Base-by-base conservation (phyloP, 2,329 filamentous ascomycete genomes). In the Neonectria hederae region DNA sequence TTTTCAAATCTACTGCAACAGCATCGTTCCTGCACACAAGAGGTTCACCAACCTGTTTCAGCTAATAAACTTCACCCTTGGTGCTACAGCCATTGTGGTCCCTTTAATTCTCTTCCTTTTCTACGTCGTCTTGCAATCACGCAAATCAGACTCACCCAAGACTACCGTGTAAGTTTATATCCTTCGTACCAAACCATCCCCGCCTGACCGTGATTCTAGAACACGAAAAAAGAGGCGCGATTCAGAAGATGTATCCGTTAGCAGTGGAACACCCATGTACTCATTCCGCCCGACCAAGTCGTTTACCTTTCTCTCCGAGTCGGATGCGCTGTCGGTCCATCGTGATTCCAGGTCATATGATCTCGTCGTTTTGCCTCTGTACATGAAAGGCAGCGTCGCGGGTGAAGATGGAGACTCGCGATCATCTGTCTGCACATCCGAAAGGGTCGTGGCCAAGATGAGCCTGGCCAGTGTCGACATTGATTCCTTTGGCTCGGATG, bases 201-300 rank as follows among this genome's bases (percentile, higher is more conserved):
- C 17, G 14, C 30, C 52, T 51, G 24, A 49, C 53, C 10, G 26
- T 14, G 9, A 19, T 22, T 4, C 1, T 10, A 51, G 38, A 9
- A 14, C 14, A 11, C 46, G 54, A 28, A 58, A 48, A 32, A 53
- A 54, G 21, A 26, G 38, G 14, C 45, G 22, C 19, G 17, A 26
- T 40, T 57, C 54, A 49, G 43, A 54, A 42, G 59, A 17, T 35
- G 19, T 19, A 1, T 13, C 40, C 5, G 43, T 38, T 17, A 30
- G 26, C 11, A 38, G 48, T 32, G 52, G 22, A n/a, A 46, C 52
- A 14, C 59, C 59, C 19, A 62, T 58, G 53, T 54, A 49, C 22
- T 57, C 60, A 32, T 63, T 63, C 13, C 61, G 61, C 14, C 57
- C 55, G 35, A 63, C 61, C n/a, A 63, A 54, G 17, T 63, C 61